Conservation (phyloP, 2,329 filamentous ascomycete genomes). For the Fusarium humuli region DNA sequence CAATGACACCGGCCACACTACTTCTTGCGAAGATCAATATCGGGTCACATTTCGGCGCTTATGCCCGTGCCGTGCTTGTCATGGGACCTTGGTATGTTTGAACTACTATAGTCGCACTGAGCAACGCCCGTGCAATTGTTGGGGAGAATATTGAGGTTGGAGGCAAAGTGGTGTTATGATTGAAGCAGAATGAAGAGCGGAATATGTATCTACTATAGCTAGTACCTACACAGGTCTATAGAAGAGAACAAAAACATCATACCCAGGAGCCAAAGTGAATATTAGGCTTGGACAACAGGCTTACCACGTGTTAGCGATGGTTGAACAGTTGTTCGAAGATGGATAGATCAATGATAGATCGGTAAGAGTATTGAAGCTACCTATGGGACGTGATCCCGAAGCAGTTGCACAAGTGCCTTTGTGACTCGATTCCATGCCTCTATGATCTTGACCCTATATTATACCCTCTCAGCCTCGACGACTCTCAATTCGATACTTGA, state of each 20-base stretch:
- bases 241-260: background rate
- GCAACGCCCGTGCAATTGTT: background rate
- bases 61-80: background rate
- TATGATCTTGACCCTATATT: fast-evolving
- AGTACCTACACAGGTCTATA: background rate
- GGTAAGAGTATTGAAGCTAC: background rate
- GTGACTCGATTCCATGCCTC: background rate
- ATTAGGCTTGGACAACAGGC: too few species aligned
- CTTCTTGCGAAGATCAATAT: background rate
- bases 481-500: constrained; percentile 27
- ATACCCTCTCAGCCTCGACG: constrained; percentile 28
- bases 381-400: background rate
- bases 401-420: too few species aligned
- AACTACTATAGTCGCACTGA: background rate
- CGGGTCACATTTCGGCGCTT: background rate
- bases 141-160: background rate
- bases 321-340: too few species aligned
- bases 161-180: background rate
- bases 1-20: background rate
- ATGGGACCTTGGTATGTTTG: background rate
- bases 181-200: background rate
- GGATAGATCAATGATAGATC: too few species aligned
- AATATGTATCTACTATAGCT: background rate
- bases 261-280: background rate
- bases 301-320: too few species aligned